Evolutionary conservation across 129 eudicot species (phyloP), one percentile per base, ranked within the genome.

Genomic region (Centella asiatica): DNA sequence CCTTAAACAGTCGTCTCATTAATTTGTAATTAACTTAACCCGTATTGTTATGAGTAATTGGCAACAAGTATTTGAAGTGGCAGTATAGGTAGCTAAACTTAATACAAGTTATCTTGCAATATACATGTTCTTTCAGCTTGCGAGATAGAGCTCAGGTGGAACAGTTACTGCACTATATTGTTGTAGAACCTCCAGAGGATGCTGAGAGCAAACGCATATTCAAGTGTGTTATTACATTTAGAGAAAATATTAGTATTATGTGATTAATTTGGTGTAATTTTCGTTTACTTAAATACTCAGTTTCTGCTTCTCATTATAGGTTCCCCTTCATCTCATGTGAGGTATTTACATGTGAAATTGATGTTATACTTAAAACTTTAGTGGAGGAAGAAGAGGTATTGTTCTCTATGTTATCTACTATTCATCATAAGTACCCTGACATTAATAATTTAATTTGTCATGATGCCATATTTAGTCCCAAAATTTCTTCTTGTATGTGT

Each of bases 71-170:
- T 19, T 68, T 63, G 24, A 27, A 69, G 7, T 7, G 25, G 36
- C 20, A 22, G 23, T 14, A 55, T 62, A 13, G 44, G 56, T 6
- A n/a, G 28, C 17, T 33, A 13, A 25, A 2, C 36, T 40, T 5
- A 14, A 31, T 53, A 54, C 24, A 11, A n/a, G 47, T 39, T 55
- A 5, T 71, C 26, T 56, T 61, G 23, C 17, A 45, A 45, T 33
- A 10, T 31, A 59, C 27, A 27, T 37, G 48, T 64, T 64, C 72
- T 73, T 74, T 48, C 85, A 92, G 99, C 76, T 75, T 92, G 77
- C 75, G 96, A 23, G 95, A 92, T 56, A 82, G 95, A 77, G 85
- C 82, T 32, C 99, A 84, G 74, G 88, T 92, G 68, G 86, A 87
- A 80, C 99, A 80, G 77, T 73, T 87, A 52, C 69, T 82, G 76